Conservation (phyloP, 306 rosid genomes). For the Urtica urens region DNA sequence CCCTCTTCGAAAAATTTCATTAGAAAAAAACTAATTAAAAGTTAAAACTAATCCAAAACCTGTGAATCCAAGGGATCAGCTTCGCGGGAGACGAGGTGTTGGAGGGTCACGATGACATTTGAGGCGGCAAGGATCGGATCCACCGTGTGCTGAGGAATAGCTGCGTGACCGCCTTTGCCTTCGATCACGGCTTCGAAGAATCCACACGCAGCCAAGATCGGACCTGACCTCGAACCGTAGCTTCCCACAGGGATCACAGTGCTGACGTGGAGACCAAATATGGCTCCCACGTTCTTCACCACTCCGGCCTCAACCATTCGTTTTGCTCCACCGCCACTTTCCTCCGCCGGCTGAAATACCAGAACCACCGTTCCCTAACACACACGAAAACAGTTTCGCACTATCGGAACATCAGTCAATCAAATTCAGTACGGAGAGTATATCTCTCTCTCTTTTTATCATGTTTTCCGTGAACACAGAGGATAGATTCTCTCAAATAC, state of each 20-base stretch:
- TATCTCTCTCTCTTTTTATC: too few species aligned
- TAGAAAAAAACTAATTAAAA: too few species aligned
- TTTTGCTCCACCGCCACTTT: conserved; percentile 84
- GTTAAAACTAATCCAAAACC: conserved; percentile 27
- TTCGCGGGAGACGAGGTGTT: conserved; percentile 83
- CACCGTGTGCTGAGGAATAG: conserved; percentile 66
- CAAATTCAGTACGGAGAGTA: too few species aligned
- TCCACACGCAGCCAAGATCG: conserved; percentile 51
- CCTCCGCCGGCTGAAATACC: conserved; percentile 96
- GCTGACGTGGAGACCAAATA: conserved; percentile 58
- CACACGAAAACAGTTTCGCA: neutral
- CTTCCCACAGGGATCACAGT: conserved; percentile 29
- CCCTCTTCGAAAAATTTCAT: too few species aligned
- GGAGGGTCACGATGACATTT: conserved; percentile 62
- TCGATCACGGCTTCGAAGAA: conserved; percentile 71
- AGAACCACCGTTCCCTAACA: conserved; percentile 75
- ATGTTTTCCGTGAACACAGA: neutral
- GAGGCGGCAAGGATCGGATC: conserved; percentile 88
- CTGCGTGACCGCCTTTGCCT: conserved; percentile 94
- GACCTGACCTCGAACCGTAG: conserved; percentile 55
- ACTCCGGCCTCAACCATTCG: conserved; percentile 49
- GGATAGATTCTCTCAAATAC: neutral
- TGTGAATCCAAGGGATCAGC: conserved; percentile 77
- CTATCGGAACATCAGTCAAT: too few species aligned
- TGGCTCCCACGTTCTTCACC: conserved; percentile 49